phyloP scores from a whole-genome alignment of 805 yeast species.

The Komagataella phaffii region DNA sequence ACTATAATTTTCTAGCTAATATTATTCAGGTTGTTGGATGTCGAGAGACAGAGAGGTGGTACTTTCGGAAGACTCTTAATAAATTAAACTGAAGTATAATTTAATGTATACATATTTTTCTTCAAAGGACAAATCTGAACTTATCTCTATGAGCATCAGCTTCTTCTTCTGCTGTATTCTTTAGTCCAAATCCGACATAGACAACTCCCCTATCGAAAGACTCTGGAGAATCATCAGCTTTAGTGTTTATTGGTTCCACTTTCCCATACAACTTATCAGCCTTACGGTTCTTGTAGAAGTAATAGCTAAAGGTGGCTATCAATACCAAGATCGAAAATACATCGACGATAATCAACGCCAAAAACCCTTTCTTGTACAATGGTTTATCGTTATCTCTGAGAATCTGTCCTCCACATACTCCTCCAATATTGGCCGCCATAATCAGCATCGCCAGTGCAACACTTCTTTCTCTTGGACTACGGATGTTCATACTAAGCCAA shows the following conservation, averaged over 20 bases:
- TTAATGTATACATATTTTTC: neutral
- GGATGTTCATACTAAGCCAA: conserved; percentile 7
- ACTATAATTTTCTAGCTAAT: too few species aligned
- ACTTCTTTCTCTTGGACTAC: conserved; percentile 6
- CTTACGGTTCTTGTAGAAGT: conserved; percentile 22
- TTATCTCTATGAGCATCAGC: neutral
- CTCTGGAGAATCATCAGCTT: neutral
- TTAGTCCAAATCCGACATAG: neutral
- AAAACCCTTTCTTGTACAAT: conserved; percentile 30
- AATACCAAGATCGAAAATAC: conserved; percentile 2
- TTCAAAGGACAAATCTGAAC: neutral
- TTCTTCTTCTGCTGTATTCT: neutral
- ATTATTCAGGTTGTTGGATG: neutral
- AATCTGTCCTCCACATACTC: conserved; percentile 9
- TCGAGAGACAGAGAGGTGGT: neutral
- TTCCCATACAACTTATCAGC: neutral
- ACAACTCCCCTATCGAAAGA: neutral
- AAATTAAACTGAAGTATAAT: neutral
- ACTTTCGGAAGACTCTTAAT: too few species aligned
- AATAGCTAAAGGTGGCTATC: conserved; percentile 21
- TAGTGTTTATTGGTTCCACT: neutral
- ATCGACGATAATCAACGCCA: conserved; percentile 20
- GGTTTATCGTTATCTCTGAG: conserved; percentile 8
- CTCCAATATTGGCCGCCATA: conserved; percentile 9
- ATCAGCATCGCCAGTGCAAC: conserved; percentile 7